Evolutionary conservation across 257 asterid species (phyloP).

Genomic region (Galeopsis tetrahit): DNA sequence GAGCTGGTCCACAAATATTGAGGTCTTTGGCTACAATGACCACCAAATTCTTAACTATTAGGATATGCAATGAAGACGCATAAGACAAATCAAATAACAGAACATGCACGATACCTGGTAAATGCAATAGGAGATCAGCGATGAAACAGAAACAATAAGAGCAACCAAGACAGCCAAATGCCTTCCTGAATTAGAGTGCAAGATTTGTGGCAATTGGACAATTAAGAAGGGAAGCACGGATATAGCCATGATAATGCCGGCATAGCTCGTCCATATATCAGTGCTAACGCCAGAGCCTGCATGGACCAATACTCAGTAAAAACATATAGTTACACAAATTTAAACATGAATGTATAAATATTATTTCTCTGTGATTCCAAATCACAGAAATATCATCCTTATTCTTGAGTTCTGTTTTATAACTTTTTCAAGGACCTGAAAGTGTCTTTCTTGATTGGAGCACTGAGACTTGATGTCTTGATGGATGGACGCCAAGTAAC

Average conservation of each 20-base stretch:
- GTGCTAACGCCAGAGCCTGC: constrained; percentile 90
- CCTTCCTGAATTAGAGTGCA: constrained; percentile 66
- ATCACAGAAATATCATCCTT: background rate
- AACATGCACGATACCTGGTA: constrained; percentile 68
- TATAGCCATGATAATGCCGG: constrained; percentile 84
- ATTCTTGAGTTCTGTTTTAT: background rate
- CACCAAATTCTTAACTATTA: constrained; percentile 8
- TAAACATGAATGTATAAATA: background rate
- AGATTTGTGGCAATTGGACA: constrained; percentile 74
- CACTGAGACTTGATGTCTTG: background rate
- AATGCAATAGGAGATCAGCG: constrained; percentile 73
- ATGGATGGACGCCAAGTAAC: background rate
- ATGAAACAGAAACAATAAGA: constrained; percentile 63
- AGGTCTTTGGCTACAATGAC: constrained; percentile 7
- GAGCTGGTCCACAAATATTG: constrained; percentile 8
- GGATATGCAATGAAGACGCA: background rate
- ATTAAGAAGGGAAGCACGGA: constrained; percentile 80
- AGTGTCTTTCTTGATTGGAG: background rate
- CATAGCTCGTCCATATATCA: constrained; percentile 91
- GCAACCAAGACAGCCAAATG: constrained; percentile 76
- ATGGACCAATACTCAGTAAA: constrained; percentile 32
- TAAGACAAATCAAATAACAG: background rate
- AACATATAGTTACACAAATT: background rate
- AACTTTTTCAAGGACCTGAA: background rate
- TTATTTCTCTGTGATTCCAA: background rate